phyloP scores from a whole-genome alignment of 1,284 basidiomycete species.

The Ceratobasidium sp. region DNA sequence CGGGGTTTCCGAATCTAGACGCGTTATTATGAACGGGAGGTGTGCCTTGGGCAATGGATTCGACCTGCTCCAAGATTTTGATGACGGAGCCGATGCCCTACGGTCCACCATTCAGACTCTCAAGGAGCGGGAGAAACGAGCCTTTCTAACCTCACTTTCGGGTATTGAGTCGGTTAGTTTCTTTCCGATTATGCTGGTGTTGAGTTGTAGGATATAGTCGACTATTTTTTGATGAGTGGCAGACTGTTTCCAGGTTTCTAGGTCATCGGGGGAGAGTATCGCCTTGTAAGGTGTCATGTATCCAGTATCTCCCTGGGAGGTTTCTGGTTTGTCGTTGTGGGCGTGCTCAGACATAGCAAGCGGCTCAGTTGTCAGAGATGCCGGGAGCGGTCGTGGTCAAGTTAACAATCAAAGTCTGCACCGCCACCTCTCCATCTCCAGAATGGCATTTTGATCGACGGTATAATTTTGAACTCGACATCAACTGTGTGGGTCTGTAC shows the following conservation, averaged over 20 bases:
- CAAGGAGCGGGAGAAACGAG: not conserved
- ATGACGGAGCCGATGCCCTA: constrained; percentile 77
- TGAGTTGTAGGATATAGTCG: constrained; percentile 81
- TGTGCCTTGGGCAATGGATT: constrained; percentile 73
- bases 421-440: not conserved
- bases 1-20: constrained; percentile 97
- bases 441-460: constrained; percentile 17
- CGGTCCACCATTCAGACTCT: not conserved
- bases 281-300: constrained; percentile 68
- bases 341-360: constrained; percentile 20
- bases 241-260: constrained; percentile 85
- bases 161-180: constrained; percentile 78
- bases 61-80: constrained; percentile 74
- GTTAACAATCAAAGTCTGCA: not conserved
- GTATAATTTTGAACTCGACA: not conserved
- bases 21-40: constrained; percentile 92
- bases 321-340: not conserved
- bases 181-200: constrained; percentile 79
- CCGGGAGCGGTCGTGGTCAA: not conserved
- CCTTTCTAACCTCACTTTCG: constrained; percentile 67
- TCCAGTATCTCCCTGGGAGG: not conserved
- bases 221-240: constrained; percentile 79
- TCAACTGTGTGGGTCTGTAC: not conserved
- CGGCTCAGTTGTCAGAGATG: not conserved
- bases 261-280: constrained; percentile 83